phyloP scores from a whole-genome alignment of 768 basidiomycete genomes.

The Mycena crocata region DNA sequence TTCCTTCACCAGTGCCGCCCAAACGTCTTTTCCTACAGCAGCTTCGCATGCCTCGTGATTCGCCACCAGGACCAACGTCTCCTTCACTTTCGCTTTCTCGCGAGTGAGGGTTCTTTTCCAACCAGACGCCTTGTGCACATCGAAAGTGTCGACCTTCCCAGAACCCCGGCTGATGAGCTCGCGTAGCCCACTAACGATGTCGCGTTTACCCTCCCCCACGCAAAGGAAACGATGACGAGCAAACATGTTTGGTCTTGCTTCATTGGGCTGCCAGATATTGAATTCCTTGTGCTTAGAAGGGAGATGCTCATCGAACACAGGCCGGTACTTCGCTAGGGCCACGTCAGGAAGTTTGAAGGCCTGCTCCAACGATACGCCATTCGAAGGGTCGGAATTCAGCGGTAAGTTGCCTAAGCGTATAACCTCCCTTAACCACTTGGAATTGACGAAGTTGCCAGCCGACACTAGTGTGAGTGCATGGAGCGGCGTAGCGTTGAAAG shows the following conservation, averaged over 20 bases:
- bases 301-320: conserved; percentile 65
- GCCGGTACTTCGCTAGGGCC: conserved; percentile 67
- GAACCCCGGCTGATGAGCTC: conserved; percentile 68
- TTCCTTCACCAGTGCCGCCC: conserved; percentile 64
- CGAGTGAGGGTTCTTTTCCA: conserved; percentile 65
- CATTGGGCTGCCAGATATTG: conserved; percentile 76
- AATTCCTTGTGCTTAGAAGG: conserved; percentile 59
- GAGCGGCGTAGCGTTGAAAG: conserved; percentile 59
- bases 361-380: conserved; percentile 59
- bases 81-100: conserved; percentile 62
- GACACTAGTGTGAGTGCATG: conserved; percentile 72
- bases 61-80: conserved; percentile 64
- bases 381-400: conserved; percentile 46
- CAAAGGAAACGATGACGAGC: conserved; percentile 67
- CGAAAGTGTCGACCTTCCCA: conserved; percentile 73
- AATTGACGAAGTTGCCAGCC: conserved; percentile 68
- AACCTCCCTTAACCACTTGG: conserved; percentile 75
- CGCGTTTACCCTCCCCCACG: conserved; percentile 65
- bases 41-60: conserved; percentile 59
- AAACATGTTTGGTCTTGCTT: conserved; percentile 69
- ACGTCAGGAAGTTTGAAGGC: conserved; percentile 63
- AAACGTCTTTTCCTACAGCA: conserved; percentile 65
- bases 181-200: conserved; percentile 59
- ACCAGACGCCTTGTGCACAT: conserved; percentile 58
- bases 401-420: conserved; percentile 60